These are phyloP conservation scores for Phlyctochytrium bullatum DNA, from an alignment of 192 early-diverging fungal genomes.

Conservation along the genomic window DNA sequence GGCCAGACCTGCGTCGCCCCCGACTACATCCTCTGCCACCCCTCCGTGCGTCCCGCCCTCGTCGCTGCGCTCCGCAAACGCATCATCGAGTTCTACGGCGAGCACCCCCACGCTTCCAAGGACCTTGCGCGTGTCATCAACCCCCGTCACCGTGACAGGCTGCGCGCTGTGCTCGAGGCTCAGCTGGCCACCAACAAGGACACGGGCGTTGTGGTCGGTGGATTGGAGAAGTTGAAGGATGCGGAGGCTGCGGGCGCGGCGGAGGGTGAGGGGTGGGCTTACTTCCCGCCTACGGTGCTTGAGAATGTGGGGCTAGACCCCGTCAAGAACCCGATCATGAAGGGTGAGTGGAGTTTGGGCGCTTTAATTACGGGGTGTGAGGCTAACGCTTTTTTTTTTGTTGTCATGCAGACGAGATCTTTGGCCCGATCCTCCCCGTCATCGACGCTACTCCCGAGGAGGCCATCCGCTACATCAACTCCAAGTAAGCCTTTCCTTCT, in stretches of 20 bases:
- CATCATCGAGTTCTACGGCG: constrained; percentile 21
- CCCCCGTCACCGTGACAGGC: constrained; percentile 65
- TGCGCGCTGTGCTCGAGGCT: constrained; percentile 51
- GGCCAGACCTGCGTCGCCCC: constrained; percentile 89
- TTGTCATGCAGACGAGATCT: too few species aligned
- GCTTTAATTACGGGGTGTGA: too few species aligned
- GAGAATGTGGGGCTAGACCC: constrained; percentile 53
- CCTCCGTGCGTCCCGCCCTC: constrained; percentile 54
- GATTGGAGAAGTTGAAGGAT: background rate
- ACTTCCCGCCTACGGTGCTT: constrained; percentile 78
- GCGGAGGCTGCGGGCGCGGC: too few species aligned
- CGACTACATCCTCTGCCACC: constrained; percentile 77
- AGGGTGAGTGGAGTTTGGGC: too few species aligned
- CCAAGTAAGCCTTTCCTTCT: background rate
- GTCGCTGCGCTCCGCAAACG: constrained; percentile 47
- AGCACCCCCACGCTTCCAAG: constrained; percentile 43
- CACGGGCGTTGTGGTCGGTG: constrained; percentile 52
- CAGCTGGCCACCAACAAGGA: constrained; percentile 23
- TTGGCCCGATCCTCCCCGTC: constrained; percentile 92
- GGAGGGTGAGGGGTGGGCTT: constrained; percentile 60
- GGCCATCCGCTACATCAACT: constrained; percentile 31
- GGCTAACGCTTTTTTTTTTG: too few species aligned
- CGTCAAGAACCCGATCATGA: constrained; percentile 54
- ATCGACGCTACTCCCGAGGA: constrained; percentile 40
- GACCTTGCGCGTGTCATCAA: constrained; percentile 74